Evolutionary conservation across 768 basidiomycete species (phyloP).

Genomic region (Gloeostereum incarnatum): DNA sequence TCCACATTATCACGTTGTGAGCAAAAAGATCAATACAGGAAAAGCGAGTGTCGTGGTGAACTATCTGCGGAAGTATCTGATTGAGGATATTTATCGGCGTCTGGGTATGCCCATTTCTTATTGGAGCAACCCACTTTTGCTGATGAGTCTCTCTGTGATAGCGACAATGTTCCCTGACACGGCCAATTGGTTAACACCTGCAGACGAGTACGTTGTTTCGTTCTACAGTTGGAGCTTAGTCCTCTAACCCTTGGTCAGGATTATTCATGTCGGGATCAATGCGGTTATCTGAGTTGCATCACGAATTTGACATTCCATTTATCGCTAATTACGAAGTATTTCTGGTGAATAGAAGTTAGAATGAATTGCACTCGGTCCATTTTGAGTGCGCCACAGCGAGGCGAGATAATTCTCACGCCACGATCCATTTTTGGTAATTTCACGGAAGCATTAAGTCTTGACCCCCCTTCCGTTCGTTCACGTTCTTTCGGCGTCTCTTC

Average conservation of each 20-base stretch:
- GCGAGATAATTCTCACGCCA: no score
- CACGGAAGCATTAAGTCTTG: no score
- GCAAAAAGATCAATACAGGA: constrained; percentile 24
- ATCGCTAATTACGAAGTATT: no score
- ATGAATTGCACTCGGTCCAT: no score
- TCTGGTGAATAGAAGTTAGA: no score
- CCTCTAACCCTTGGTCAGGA: constrained; percentile 18
- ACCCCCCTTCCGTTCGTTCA: no score
- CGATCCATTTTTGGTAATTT: no score
- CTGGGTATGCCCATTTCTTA: constrained; percentile 25
- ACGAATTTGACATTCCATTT: no score
- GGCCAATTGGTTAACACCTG: constrained; percentile 45
- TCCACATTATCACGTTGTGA: constrained; percentile 48
- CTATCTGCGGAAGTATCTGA: constrained; percentile 37
- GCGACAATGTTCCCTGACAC: constrained; percentile 58
- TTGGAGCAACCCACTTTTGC: background rate
- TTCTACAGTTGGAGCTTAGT: background rate
- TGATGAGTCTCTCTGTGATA: constrained; percentile 12
- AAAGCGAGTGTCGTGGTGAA: constrained; percentile 23
- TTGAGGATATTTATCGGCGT: constrained; percentile 57
- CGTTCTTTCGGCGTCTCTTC: no score
- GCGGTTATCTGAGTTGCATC: constrained; percentile 35
- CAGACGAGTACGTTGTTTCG: constrained; percentile 37
- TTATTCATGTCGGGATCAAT: constrained; percentile 50
- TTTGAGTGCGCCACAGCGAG: no score